Evolutionary conservation across 441 rosid genomes (phyloP).

Genomic region (Daphne laureola): DNA sequence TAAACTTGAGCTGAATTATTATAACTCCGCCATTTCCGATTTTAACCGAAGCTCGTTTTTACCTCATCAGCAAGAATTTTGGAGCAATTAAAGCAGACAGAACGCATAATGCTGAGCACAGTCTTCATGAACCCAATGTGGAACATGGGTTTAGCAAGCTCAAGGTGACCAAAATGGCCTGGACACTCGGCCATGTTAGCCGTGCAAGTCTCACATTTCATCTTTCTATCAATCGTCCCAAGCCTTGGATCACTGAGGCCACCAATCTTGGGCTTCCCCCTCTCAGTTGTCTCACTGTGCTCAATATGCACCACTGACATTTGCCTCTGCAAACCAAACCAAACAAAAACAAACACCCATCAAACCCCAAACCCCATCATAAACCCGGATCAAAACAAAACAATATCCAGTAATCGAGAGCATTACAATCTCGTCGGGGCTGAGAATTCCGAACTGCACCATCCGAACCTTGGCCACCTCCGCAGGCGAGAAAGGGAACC

Average conservation of each 20-base stretch:
- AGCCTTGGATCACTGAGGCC: slow-evolving; percentile 76
- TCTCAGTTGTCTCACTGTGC: slow-evolving; percentile 87
- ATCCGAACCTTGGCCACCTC: slow-evolving; percentile 91
- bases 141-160: slow-evolving; percentile 95
- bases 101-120: slow-evolving; percentile 76
- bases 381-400: background rate
- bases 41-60: background rate
- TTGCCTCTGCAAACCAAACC: slow-evolving; percentile 81
- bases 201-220: slow-evolving; percentile 83
- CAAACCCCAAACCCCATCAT: background rate
- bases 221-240: slow-evolving; percentile 82
- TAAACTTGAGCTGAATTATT: no score
- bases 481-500: slow-evolving; percentile 89
- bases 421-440: slow-evolving; percentile 67
- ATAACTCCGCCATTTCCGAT: no score
- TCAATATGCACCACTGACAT: slow-evolving; percentile 85
- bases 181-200: slow-evolving; percentile 94
- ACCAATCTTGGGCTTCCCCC: slow-evolving; percentile 79
- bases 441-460: slow-evolving; percentile 68
- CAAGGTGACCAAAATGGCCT: slow-evolving; percentile 88
- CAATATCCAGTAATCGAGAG: background rate
- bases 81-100: slow-evolving; percentile 90
- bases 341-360: background rate
- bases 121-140: slow-evolving; percentile 91
- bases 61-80: slow-evolving; percentile 86